Percentiles rank a stretch among this genome's conserved stretches.
Conservation (phyloP, 2,329 filamentous ascomycete genomes). For the Penicillium sp. region DNA sequence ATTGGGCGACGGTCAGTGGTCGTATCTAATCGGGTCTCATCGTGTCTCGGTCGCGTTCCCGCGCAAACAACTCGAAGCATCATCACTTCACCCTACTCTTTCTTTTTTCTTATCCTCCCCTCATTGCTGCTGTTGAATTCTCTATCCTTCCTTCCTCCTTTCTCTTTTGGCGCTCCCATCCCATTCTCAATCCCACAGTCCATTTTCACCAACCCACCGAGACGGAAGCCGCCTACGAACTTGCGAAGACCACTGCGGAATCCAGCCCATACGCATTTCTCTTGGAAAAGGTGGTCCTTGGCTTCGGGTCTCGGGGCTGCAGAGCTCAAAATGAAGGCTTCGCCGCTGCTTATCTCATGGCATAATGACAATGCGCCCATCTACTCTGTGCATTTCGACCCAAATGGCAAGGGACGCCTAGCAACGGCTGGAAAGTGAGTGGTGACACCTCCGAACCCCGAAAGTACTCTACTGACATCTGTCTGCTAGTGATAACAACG, state of each 20-base stretch:
- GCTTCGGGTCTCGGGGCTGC: slow-evolving; percentile 28
- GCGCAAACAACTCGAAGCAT: slow-evolving; percentile 29
- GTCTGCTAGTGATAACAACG: slow-evolving; percentile 72
- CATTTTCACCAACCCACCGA: slow-evolving; percentile 5
- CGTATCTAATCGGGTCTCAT: slow-evolving; percentile 25
- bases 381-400: slow-evolving; percentile 96
- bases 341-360: slow-evolving; percentile 96
- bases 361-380: slow-evolving; percentile 96
- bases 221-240: slow-evolving; percentile 10
- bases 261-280: neutral
- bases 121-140: neutral
- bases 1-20: slow-evolving; percentile 5
- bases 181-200: slow-evolving; percentile 1
- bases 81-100: slow-evolving; percentile 11
- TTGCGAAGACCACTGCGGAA: slow-evolving; percentile 4
- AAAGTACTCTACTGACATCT: slow-evolving; percentile 13
- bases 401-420: slow-evolving; percentile 82
- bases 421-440: slow-evolving; percentile 80
- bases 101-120: neutral
- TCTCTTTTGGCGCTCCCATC: neutral
- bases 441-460: neutral
- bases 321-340: slow-evolving; percentile 75
- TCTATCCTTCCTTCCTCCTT: neutral
- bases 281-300: slow-evolving; percentile 4
- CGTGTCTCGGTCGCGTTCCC: slow-evolving; percentile 25